Conservation (phyloP, 352 stramenopile genomes). For the Elongisporangium senticosum region DNA sequence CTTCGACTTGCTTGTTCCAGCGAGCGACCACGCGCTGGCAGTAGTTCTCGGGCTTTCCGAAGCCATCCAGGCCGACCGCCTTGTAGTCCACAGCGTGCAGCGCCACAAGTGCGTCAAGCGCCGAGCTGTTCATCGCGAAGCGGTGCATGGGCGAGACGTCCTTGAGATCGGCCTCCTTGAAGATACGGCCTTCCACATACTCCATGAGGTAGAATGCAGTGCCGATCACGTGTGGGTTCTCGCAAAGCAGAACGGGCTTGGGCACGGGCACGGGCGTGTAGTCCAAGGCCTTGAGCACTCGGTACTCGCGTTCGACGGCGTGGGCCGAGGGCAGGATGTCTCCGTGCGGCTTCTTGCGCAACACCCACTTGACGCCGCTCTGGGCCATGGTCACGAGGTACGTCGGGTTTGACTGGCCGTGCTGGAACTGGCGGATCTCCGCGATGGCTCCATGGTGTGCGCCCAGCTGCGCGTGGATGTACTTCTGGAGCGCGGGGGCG, state of each 20-base stretch:
- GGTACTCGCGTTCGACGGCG: constrained; percentile 76
- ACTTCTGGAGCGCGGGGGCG: constrained; percentile 33
- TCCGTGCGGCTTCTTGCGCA: constrained; percentile 82
- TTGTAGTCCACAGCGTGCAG: constrained; percentile 64
- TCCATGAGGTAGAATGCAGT: constrained; percentile 84
- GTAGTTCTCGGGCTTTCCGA: constrained; percentile 65
- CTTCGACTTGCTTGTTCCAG: constrained; percentile 70
- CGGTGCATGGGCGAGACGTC: constrained; percentile 64
- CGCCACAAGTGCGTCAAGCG: constrained; percentile 56
- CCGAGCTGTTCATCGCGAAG: constrained; percentile 78
- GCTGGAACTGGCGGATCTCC: constrained; percentile 73
- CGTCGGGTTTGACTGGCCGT: constrained; percentile 87
- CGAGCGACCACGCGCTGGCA: constrained; percentile 61
- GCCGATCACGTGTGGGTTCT: constrained; percentile 53
- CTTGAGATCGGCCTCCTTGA: constrained; percentile 60
- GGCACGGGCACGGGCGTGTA: constrained; percentile 63
- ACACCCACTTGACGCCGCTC: constrained; percentile 57
- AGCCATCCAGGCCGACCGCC: constrained; percentile 42
- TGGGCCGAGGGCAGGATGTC: constrained; percentile 77
- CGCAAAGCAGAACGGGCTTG: constrained; percentile 58
- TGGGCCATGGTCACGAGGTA: constrained; percentile 67
- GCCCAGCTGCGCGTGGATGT: constrained; percentile 45
- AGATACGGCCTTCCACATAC: constrained; percentile 68
- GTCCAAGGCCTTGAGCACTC: constrained; percentile 58
- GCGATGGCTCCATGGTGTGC: constrained; percentile 43